These are phyloP conservation scores for Lachnellula suecica DNA, from an alignment of 2,329 filamentous ascomycete species.

Conservation along the genomic window DNA sequence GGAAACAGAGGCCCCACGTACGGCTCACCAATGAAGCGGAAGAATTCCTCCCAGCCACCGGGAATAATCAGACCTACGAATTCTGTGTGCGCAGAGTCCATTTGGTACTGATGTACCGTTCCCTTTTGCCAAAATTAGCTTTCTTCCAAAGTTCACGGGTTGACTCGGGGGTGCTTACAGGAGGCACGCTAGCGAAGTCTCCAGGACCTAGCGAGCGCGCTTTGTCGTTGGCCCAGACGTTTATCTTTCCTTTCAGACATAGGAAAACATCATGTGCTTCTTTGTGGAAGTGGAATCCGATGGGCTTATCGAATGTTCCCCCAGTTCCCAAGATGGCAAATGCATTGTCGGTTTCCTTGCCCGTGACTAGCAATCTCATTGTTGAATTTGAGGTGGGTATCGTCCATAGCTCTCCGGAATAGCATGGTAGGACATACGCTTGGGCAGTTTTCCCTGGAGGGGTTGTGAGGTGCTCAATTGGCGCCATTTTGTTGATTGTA, in stretches of 20 bases:
- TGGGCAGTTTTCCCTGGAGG: conserved; percentile 14
- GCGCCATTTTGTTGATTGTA: not conserved
- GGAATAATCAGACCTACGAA: conserved; percentile 53
- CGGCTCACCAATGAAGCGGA: conserved; percentile 54
- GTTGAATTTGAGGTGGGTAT: conserved; percentile 27
- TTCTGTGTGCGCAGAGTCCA: conserved; percentile 54
- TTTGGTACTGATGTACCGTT: conserved; percentile 54
- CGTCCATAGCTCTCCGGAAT: conserved; percentile 26
- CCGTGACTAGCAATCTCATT: conserved; percentile 27
- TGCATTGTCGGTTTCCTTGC: conserved; percentile 28
- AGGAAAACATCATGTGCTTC: conserved; percentile 59
- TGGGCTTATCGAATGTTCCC: conserved; percentile 25
- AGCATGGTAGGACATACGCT: conserved; percentile 23
- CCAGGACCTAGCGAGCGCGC: conserved; percentile 52
- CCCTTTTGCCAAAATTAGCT: conserved; percentile 33
- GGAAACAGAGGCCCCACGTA: conserved; percentile 50
- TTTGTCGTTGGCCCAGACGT: conserved; percentile 57
- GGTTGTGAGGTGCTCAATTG: conserved; percentile 1
- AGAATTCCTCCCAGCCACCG: conserved; percentile 61
- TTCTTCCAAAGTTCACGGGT: not conserved
- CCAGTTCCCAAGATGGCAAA: conserved; percentile 28
- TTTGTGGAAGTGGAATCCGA: conserved; percentile 56
- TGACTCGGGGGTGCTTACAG: conserved; percentile 37
- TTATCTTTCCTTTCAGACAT: conserved; percentile 52
- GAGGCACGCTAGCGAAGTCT: conserved; percentile 58